Base-by-base conservation (phyloP, 768 basidiomycete species). In the Phlegmacium glaucopus region DNA sequence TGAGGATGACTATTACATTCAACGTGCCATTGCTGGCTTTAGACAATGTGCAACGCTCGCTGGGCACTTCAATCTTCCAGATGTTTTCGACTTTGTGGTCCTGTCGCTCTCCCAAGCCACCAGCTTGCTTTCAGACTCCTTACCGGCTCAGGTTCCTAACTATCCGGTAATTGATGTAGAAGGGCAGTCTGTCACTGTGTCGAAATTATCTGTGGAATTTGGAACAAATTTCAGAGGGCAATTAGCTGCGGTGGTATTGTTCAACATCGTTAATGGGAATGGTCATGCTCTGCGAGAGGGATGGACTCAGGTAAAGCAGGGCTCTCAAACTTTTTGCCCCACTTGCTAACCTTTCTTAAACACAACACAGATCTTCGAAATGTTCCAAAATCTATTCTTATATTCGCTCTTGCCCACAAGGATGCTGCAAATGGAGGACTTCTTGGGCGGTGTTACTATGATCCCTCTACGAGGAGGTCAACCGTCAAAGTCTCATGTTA, bases 391-490 rank as follows among this genome's bases (percentile, higher is more conserved):
- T 28, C 72, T 99, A 17, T 99, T 98, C 70, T 67, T 97, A 39
- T 90, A 98, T 62, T 94, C 94, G 13, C 74, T 98, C 18, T 72
- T 99, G 13, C 96, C 96, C 0, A 82, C 76, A 9, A 77, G 87
- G 42, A 90, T 99, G 87, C 71, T 96, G 9, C 92, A 95, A 63
- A 94, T 96, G 90, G 95, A 96, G 62, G 96, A 98, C 61, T 98
- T 99, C 71, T 78, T 97, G 8, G 93, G 93, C n/a, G 94, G 94
- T 12, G 82, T 85, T 27, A 88, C 91, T 6, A 86, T 85, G 72
- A 98, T 98, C 56, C 95, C 96, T 18, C 75, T 98, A 37, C 83
- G 87, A 50, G 82, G 90, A 17, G 80, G 79, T 53, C 77, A 83
- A 53, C 80, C 87, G 2, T 74, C 80, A 25, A 78, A 81, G 40